phyloP scores from a whole-genome alignment of 805 yeast genomes.

The Yarrowia sp. region DNA sequence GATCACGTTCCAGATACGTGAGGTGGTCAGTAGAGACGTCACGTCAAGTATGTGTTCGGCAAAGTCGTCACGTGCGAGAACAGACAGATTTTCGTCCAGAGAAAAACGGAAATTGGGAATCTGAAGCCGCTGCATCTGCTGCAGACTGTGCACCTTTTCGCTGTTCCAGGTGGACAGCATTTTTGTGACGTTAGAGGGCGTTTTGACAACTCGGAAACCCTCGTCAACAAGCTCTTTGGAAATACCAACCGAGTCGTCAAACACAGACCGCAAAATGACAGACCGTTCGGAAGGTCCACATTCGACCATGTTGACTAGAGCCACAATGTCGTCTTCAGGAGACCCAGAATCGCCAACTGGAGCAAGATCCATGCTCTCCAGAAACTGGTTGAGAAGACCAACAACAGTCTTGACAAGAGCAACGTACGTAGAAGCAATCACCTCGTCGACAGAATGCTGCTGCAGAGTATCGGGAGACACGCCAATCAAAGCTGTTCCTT shows the following conservation, averaged over 20 bases:
- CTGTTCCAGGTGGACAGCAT: constrained; percentile 26
- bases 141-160: neutral
- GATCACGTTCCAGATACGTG: constrained; percentile 40
- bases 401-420: constrained; percentile 38
- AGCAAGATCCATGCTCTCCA: constrained; percentile 35
- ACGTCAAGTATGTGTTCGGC: constrained; percentile 7
- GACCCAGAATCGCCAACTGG: constrained; percentile 26
- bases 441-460: constrained; percentile 34
- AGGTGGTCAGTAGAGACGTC: constrained; percentile 31
- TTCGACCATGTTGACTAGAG: constrained; percentile 41
- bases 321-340: constrained; percentile 34
- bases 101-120: constrained; percentile 31
- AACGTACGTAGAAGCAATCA: constrained; percentile 38
- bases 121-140: neutral
- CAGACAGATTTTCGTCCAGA: constrained; percentile 22
- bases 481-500: constrained; percentile 43
- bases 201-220: constrained; percentile 37
- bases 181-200: constrained; percentile 32
- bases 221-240: constrained; percentile 41
- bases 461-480: constrained; percentile 36
- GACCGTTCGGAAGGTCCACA: constrained; percentile 32
- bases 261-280: constrained; percentile 36
- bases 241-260: constrained; percentile 39
- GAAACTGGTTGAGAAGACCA: constrained; percentile 37
- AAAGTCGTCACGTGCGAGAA: constrained; percentile 7